Evolutionary conservation across 2,329 filamentous ascomycete genomes (phyloP), one percentile per base, ranked within the genome.

Genomic region (Cordyceps fumosorosea): DNA sequence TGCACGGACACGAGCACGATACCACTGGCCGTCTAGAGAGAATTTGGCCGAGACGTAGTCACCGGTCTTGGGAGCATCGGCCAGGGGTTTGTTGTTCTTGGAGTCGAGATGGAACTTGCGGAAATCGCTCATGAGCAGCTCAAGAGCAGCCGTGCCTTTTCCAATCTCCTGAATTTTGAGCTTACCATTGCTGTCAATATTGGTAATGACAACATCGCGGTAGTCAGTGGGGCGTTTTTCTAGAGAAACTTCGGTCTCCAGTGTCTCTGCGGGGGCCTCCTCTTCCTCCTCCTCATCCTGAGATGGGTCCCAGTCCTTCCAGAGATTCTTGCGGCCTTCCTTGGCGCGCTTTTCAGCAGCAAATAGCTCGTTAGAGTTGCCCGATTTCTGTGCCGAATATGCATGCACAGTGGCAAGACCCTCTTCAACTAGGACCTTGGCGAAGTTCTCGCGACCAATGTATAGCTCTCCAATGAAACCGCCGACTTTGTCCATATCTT

Each of bases 401-500:
- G 89, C 87, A 74, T 98, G 93, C 18, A 99, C 93, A 22, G 89
- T 89, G 18, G 95, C 93, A 34, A 97, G 82, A 65, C 95, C 95
- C 76, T 99, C 95, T 75, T 98, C 95, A 1, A 99, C 86, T 1
- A 99, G 84, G 2, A 91, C 76, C 80, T 96, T 97, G 70, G 93
- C 91, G 72, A 99, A 96, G 79, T 90, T 98, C 77, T 98, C 93
- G 59, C 93, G 90, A 80, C 92, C 93, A 74, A 99, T 85, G 75
- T 92, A 97, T 26, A 99, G 82, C 16, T 91, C 90, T 61, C 95
- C 95, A 68, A 99, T 98, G 80, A 99, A 99, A 44, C 95, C 95
- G 69, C 95, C 95, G 29, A 95, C 88, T 81, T 97, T 98, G 81
- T 99, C 95, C 67, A 91, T 90, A 69, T 93, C 92, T 74, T 96